A percentile compares a stretch with the other conserved stretches of the same genome.
These are phyloP conservation scores for Jamesozyma jinghongensis DNA, from an alignment of 805 yeast species.

Conservation along the genomic window DNA sequence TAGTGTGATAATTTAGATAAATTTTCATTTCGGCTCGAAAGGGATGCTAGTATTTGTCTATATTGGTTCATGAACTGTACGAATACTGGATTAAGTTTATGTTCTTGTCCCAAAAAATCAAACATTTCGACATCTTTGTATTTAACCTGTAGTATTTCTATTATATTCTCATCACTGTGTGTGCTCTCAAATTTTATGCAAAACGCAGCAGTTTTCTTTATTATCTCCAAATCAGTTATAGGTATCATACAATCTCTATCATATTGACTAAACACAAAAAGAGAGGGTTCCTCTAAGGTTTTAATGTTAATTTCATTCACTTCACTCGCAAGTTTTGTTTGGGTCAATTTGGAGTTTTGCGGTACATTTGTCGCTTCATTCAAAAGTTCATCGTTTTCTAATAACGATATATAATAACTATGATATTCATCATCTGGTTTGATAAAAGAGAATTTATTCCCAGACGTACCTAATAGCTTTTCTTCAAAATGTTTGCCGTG, in stretches of 20 bases:
- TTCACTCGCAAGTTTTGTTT: no score
- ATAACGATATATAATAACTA: constrained; percentile 39
- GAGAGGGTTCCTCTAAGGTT: constrained; percentile 17
- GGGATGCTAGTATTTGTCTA: constrained; percentile 18
- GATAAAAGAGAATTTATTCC: constrained; percentile 57
- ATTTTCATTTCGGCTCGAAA: neutral
- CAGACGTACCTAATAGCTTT: constrained; percentile 36
- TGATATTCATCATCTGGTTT: constrained; percentile 45
- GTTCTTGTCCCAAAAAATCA: constrained; percentile 52
- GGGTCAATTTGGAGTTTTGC: no score
- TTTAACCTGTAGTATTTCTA: constrained; percentile 32
- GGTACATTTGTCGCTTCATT: constrained; percentile 23
- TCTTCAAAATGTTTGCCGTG: constrained; percentile 65
- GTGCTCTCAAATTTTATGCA: constrained; percentile 35
- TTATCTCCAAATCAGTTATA: constrained; percentile 52
- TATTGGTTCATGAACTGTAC: constrained; percentile 49
- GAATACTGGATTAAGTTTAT: constrained; percentile 52
- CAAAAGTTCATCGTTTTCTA: constrained; percentile 15
- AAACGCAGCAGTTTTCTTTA: constrained; percentile 64
- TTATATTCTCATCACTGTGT: constrained; percentile 25
- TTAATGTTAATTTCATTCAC: neutral
- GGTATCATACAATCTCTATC: constrained; percentile 35
- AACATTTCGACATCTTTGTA: constrained; percentile 44
- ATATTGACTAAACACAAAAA: constrained; percentile 25
- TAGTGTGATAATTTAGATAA: neutral